Evolutionary conservation across 371 early-diverging fungal species (phyloP).

Genomic region (Mucor plumbeus): DNA sequence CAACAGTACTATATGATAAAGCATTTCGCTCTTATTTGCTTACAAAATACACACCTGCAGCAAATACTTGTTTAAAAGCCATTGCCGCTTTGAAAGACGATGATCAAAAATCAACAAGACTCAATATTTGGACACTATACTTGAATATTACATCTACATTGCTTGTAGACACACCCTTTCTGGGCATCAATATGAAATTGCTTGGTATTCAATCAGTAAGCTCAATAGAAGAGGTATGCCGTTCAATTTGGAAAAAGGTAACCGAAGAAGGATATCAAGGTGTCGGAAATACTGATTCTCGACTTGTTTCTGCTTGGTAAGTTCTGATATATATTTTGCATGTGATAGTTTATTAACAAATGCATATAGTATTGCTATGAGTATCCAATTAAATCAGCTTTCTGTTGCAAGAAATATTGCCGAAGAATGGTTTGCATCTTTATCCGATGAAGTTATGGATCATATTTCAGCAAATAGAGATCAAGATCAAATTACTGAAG

Average conservation of each 20-base stretch:
- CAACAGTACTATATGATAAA: slow-evolving; percentile 27
- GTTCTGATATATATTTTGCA: neutral
- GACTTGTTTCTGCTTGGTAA: slow-evolving; percentile 46
- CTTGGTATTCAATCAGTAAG: slow-evolving; percentile 16
- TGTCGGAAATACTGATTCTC: slow-evolving; percentile 30
- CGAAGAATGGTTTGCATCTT: slow-evolving; percentile 44
- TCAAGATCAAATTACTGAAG: slow-evolving; percentile 13
- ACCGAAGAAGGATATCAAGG: slow-evolving; percentile 22
- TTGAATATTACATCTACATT: slow-evolving; percentile 42
- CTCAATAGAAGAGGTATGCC: slow-evolving; percentile 27
- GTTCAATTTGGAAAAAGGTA: slow-evolving; percentile 35
- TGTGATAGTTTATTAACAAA: neutral
- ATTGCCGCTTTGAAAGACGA: slow-evolving; percentile 11
- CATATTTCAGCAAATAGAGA: slow-evolving; percentile 18
- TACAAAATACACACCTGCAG: slow-evolving; percentile 29
- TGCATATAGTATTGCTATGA: slow-evolving; percentile 36
- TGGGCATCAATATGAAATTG: slow-evolving; percentile 17
- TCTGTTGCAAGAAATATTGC: slow-evolving; percentile 38
- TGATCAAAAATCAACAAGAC: slow-evolving; percentile 6
- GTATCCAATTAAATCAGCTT: slow-evolving; percentile 28
- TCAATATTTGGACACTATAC: slow-evolving; percentile 40
- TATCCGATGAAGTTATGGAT: slow-evolving; percentile 37
- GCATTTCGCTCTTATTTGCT: slow-evolving; percentile 33
- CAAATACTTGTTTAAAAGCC: slow-evolving; percentile 29
- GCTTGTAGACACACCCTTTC: slow-evolving; percentile 1